Evolutionary conservation across 2,329 filamentous ascomycete species (phyloP).

Genomic region (Aspergillus niger): DNA sequence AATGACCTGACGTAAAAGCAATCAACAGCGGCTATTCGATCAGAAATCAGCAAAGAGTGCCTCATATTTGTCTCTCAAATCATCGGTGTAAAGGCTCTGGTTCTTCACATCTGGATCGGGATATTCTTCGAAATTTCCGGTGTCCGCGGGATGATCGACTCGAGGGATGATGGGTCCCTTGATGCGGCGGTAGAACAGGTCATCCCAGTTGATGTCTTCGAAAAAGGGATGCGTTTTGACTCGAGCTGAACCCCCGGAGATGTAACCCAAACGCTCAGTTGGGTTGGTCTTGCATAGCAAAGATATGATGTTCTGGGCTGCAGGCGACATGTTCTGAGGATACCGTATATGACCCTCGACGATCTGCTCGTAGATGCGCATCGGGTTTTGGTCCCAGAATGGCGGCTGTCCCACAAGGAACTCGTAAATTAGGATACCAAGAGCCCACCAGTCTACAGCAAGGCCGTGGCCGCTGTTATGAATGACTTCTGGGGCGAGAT

Average conservation of each 20-base stretch:
- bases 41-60: conserved; percentile 63
- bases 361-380: conserved; percentile 70
- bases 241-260: conserved; percentile 59
- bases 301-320: conserved; percentile 63
- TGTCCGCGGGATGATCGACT: conserved; percentile 61
- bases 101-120: conserved; percentile 56
- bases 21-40: conserved; percentile 13
- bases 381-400: conserved; percentile 69
- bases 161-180: conserved; percentile 66
- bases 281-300: conserved; percentile 65
- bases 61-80: conserved; percentile 63
- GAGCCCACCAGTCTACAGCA: conserved; percentile 70
- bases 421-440: conserved; percentile 68
- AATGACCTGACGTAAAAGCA: neutral
- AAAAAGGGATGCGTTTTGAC: conserved; percentile 67
- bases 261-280: conserved; percentile 63
- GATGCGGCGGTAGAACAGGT: conserved; percentile 60
- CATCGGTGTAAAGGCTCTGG: conserved; percentile 59
- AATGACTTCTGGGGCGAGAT: conserved; percentile 68
- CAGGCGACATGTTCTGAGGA: conserved; percentile 59
- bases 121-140: conserved; percentile 67
- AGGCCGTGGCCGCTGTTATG: conserved; percentile 65
- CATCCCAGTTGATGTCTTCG: conserved; percentile 63
- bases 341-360: conserved; percentile 65
- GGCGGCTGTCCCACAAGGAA: conserved; percentile 68